Evolutionary conservation across 73 alveolate species (phyloP).

Genomic region (Stentor roeselii): DNA sequence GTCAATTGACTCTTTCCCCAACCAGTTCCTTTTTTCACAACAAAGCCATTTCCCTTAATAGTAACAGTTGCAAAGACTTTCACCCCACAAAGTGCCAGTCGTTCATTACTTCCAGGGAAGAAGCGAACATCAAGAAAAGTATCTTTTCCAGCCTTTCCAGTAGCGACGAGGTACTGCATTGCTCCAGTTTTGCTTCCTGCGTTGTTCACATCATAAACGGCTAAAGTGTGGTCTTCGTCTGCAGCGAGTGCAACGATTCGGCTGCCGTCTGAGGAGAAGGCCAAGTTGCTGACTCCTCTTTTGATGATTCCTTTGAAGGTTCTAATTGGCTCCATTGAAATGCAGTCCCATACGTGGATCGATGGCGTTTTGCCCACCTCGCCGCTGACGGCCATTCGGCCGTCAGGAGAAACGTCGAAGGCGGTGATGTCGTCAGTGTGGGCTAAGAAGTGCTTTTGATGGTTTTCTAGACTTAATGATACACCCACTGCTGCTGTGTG

Average conservation of each 20-base stretch:
- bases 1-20: conserved; percentile 67
- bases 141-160: conserved; percentile 90
- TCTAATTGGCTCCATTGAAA: conserved; percentile 75
- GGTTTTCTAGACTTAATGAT: conserved; percentile 60
- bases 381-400: conserved; percentile 85
- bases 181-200: conserved; percentile 58
- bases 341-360: conserved; percentile 89
- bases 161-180: conserved; percentile 61
- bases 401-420: conserved; percentile 81
- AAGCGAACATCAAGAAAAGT: conserved; percentile 82
- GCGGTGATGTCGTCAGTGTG: conserved; percentile 96
- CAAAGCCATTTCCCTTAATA: conserved; percentile 63
- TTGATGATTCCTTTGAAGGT: conserved; percentile 77
- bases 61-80: conserved; percentile 82
- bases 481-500: conserved; percentile 96
- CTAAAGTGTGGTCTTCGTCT: conserved; percentile 93
- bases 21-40: conserved; percentile 87
- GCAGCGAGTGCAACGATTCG: conserved; percentile 83
- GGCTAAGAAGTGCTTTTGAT: conserved; percentile 76
- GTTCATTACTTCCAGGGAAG: conserved; percentile 62
- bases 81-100: conserved; percentile 86
- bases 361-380: conserved; percentile 93
- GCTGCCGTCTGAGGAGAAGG: conserved; percentile 91
- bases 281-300: conserved; percentile 84
- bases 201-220: conserved; percentile 82